Percentiles rank a stretch among this genome's conserved stretches.
These are phyloP conservation scores for Paxillus ammoniavirescens DNA, from an alignment of 768 basidiomycete species.

Conservation along the genomic window DNA sequence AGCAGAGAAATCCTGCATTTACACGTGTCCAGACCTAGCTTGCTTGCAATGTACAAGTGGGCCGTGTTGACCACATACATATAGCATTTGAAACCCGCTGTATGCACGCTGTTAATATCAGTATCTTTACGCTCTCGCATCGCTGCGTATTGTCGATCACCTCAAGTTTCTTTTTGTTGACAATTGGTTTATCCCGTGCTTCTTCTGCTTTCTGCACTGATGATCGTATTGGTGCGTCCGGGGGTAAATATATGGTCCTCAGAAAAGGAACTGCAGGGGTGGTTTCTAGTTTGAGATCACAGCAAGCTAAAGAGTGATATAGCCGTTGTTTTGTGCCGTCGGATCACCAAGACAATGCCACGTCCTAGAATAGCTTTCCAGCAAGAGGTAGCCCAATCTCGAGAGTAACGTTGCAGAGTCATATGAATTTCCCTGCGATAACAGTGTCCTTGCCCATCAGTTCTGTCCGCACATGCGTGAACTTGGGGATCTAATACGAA, in stretches of 20 bases:
- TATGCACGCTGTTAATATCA: not conserved
- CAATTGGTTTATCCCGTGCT: not conserved
- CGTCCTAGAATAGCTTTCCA: too few species aligned
- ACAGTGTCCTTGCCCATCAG: constrained; percentile 34
- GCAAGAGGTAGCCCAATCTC: too few species aligned
- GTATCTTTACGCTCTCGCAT: not conserved
- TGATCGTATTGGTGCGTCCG: not conserved
- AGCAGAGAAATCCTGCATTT: constrained; percentile 55
- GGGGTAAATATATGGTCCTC: not conserved
- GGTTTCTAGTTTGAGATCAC: too few species aligned
- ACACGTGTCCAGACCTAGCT: constrained; percentile 17
- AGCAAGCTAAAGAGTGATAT: too few species aligned
- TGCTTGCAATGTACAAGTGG: too few species aligned
- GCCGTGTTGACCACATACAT: not conserved
- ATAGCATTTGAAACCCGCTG: not conserved
- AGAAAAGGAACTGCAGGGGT: too few species aligned
- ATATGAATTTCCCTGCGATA: constrained; percentile 26
- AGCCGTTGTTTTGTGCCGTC: too few species aligned
- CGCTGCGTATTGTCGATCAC: not conserved
- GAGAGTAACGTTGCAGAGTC: not conserved
- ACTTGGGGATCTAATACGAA: constrained; percentile 17
- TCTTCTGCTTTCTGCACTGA: not conserved
- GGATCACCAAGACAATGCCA: too few species aligned
- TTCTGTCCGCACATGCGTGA: constrained; percentile 28
- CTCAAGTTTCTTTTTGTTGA: not conserved